phyloP scores from a whole-genome alignment of 208 protist species.

The Crithidia sp. region DNA sequence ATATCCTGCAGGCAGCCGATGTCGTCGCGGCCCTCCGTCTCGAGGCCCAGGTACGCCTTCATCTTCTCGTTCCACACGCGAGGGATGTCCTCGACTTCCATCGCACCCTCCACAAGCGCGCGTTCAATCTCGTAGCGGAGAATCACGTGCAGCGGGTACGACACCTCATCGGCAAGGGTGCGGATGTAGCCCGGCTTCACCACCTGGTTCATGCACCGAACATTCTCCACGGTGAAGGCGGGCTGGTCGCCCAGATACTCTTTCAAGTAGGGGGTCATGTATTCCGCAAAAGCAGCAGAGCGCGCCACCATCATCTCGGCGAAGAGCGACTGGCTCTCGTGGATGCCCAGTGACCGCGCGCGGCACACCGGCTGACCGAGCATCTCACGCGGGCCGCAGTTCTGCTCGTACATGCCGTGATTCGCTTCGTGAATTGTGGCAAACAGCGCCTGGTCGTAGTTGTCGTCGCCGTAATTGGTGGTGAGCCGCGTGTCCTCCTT shows the following conservation, averaged over 20 bases:
- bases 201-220: constrained; percentile 38
- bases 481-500: constrained; percentile 83
- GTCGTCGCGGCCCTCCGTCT: constrained; percentile 64
- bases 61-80: constrained; percentile 80
- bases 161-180: constrained; percentile 83
- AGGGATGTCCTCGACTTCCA: constrained; percentile 75
- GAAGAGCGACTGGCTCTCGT: constrained; percentile 87
- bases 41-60: constrained; percentile 76
- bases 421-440: constrained; percentile 55
- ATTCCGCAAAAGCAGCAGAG: constrained; percentile 58
- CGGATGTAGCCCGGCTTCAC: constrained; percentile 75
- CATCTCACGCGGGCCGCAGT: constrained; percentile 55
- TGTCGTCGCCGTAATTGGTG: constrained; percentile 56
- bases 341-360: constrained; percentile 67
- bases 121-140: constrained; percentile 87
- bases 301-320: constrained; percentile 71
- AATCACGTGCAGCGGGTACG: constrained; percentile 88
- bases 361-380: constrained; percentile 55
- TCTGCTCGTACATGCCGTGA: constrained; percentile 27
- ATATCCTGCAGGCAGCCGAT: constrained; percentile 84
- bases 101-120: constrained; percentile 68
- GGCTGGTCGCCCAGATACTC: constrained; percentile 56
- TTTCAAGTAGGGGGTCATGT: constrained; percentile 38
- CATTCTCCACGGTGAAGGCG: constrained; percentile 48
- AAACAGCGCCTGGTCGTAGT: constrained; percentile 36